These are phyloP conservation scores for Plasmodiophora brassicae DNA, from an alignment of 208 protist species.

Conservation along the genomic window DNA sequence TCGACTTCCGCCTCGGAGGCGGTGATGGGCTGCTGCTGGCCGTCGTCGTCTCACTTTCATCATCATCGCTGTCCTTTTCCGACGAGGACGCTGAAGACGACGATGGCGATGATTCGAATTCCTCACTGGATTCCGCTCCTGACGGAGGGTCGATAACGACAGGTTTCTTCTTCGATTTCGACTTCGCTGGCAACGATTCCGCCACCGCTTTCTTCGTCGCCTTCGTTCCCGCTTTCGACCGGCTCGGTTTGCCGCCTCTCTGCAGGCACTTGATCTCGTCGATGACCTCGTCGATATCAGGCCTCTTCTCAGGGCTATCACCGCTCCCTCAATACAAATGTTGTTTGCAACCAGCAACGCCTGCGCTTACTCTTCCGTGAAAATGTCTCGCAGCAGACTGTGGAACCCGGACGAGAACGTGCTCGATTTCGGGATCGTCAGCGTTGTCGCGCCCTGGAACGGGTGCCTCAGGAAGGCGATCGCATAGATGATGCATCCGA, in stretches of 20 bases:
- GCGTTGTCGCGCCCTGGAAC: background rate
- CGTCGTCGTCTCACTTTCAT: background rate
- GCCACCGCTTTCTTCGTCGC: background rate
- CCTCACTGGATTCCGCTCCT: too few relatives aligned
- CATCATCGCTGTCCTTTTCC: background rate
- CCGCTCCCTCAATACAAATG: background rate
- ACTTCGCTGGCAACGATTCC: background rate
- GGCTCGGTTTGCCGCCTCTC: background rate
- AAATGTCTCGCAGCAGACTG: background rate
- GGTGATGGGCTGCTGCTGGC: background rate
- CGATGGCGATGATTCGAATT: background rate
- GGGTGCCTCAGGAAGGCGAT: background rate
- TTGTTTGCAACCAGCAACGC: background rate
- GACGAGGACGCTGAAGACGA: background rate
- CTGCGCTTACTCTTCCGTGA: background rate
- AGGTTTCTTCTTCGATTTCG: conserved; percentile 11
- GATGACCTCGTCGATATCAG: background rate
- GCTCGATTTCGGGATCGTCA: background rate
- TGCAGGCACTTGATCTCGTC: background rate
- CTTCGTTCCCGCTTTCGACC: background rate
- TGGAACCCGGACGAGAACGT: background rate
- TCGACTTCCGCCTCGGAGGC: background rate
- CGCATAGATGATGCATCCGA: background rate
- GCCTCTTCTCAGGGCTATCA: background rate
- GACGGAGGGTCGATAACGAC: too few relatives aligned